Evolutionary conservation across 176 grass and related monocot species (phyloP).

Genomic region (Elymus sibiricus): DNA sequence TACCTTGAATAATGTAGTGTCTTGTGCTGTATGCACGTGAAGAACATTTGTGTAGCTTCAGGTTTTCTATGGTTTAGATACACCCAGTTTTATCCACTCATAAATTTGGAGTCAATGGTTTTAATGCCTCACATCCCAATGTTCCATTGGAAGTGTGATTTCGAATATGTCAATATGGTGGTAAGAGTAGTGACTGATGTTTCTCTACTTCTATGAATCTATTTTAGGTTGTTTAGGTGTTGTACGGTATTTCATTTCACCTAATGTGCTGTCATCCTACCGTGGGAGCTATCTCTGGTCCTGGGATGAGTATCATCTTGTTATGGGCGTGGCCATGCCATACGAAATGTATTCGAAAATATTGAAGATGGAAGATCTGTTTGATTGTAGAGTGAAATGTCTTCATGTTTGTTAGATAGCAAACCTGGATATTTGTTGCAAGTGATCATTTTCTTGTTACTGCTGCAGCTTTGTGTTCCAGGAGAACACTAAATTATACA

Average conservation of each 20-base stretch:
- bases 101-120: constrained; percentile 9
- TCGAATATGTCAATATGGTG: constrained; percentile 2
- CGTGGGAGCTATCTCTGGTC: neutral
- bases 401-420: no score
- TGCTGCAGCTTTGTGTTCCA: constrained; percentile 45
- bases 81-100: constrained; percentile 23
- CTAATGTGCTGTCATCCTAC: neutral
- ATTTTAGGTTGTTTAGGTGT: neutral
- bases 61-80: constrained; percentile 25
- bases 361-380: neutral
- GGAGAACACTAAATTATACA: no score
- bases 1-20: constrained; percentile 39
- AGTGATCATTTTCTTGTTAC: neutral
- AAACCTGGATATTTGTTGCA: no score
- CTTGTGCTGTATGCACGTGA: constrained; percentile 11
- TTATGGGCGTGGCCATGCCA: neutral
- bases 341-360: neutral
- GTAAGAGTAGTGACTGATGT: neutral
- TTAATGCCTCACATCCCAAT: neutral
- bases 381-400: neutral
- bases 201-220: neutral
- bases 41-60: constrained; percentile 39
- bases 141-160: neutral
- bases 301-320: neutral
- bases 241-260: neutral